Evolutionary conservation across 1,284 basidiomycete genomes (phyloP).

Genomic region (Limonomyces culmigenus): DNA sequence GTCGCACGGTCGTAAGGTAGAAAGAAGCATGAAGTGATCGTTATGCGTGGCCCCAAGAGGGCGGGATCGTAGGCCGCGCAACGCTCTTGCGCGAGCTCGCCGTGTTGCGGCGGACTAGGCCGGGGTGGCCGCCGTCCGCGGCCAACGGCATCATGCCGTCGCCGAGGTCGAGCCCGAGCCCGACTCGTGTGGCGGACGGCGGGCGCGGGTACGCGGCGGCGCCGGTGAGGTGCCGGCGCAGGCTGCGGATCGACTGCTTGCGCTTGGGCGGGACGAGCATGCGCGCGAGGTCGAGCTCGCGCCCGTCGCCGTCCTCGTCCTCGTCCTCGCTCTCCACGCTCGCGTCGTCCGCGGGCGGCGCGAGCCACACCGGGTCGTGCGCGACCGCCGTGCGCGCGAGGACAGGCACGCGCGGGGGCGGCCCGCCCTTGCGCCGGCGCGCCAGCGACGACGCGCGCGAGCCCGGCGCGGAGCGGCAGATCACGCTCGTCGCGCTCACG

Average conservation of each 20-base stretch:
- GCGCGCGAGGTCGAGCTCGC: slow-evolving; percentile 44
- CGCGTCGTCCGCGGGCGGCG: not conserved
- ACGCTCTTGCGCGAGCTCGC: too few species aligned
- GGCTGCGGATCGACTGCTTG: slow-evolving; percentile 50
- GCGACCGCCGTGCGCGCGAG: slow-evolving; percentile 22
- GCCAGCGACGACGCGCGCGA: slow-evolving; percentile 20
- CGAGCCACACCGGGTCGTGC: slow-evolving; percentile 6
- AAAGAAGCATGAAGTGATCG: too few species aligned
- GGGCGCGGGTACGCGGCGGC: slow-evolving; percentile 11
- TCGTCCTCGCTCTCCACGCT: slow-evolving; percentile 17
- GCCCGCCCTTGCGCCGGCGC: slow-evolving; percentile 6
- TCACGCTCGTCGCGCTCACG: slow-evolving; percentile 34
- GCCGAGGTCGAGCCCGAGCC: slow-evolving; percentile 10
- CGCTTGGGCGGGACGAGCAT: slow-evolving; percentile 55
- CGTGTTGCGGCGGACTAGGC: too few species aligned
- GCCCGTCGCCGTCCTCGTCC: slow-evolving; percentile 35
- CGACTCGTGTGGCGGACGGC: slow-evolving; percentile 3
- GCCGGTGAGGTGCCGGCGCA: slow-evolving; percentile 43
- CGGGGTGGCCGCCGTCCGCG: too few species aligned
- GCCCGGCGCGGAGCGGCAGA: slow-evolving; percentile 45
- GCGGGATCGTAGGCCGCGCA: too few species aligned
- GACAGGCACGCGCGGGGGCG: slow-evolving; percentile 17
- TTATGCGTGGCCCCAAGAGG: too few species aligned
- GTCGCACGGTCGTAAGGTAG: too few species aligned
- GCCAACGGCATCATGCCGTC: slow-evolving; percentile 7